Conservation (phyloP, 2,329 filamentous ascomycete genomes). For the Aspergillus candidus region DNA sequence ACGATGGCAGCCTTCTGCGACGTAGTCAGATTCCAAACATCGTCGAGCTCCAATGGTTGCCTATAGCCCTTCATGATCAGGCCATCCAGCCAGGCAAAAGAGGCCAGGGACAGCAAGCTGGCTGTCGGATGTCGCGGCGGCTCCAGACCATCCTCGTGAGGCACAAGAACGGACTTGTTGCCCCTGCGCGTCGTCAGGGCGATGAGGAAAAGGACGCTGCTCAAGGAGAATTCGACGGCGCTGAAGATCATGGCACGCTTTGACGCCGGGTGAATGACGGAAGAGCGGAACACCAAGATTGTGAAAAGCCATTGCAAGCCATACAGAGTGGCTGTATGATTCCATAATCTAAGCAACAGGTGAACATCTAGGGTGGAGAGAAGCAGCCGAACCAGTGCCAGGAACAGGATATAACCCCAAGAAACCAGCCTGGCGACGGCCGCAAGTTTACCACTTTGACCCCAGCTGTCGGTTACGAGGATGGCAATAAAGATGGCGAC, state of each 20-base stretch:
- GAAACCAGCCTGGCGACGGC: constrained; percentile 62
- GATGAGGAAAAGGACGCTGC: constrained; percentile 67
- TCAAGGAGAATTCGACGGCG: constrained; percentile 68
- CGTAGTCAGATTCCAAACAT: constrained; percentile 87
- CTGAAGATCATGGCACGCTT: constrained; percentile 57
- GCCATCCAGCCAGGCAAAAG: constrained; percentile 84
- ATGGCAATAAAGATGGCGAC: constrained; percentile 63
- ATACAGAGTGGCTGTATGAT: constrained; percentile 85
- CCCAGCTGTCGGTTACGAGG: constrained; percentile 56
- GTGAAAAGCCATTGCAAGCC: constrained; percentile 72
- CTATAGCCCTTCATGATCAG: constrained; percentile 87
- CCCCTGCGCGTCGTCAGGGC: constrained; percentile 80
- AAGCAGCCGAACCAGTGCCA: constrained; percentile 66
- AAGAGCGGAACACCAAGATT: constrained; percentile 75
- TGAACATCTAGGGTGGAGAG: constrained; percentile 54
- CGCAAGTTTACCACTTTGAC: constrained; percentile 52
- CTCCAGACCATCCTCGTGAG: constrained; percentile 82
- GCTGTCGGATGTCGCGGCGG: constrained; percentile 82
- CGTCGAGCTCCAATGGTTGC: constrained; percentile 70
- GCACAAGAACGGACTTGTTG: constrained; percentile 79
- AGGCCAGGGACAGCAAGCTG: constrained; percentile 79
- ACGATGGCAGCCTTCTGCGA: constrained; percentile 81
- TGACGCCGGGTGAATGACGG: constrained; percentile 69
- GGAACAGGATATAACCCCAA: constrained; percentile 74
- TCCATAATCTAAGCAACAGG: constrained; percentile 76